Percentiles rank a stretch among this genome's conserved stretches.
Conservation (phyloP, 495 filamentous ascomycete genomes). For the Penicillium fimorum region DNA sequence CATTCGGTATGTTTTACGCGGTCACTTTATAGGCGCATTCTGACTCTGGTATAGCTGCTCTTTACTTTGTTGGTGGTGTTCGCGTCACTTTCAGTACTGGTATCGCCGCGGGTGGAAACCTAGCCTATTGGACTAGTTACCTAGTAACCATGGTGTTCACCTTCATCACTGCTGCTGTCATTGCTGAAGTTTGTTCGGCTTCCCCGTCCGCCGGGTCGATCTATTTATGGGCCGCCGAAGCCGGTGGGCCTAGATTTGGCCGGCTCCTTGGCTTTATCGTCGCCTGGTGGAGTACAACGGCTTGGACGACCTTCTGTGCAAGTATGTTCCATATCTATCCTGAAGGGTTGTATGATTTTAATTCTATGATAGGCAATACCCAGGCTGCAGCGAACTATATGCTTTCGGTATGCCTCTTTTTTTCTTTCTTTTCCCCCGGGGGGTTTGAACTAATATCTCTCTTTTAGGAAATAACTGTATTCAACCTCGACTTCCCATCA, state of each 20-base stretch:
- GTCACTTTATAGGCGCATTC: background rate
- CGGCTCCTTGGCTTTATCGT: conserved; percentile 54
- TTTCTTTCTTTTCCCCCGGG: background rate
- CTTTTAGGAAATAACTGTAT: conserved; percentile 51
- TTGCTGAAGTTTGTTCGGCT: conserved; percentile 57
- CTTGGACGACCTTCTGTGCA: conserved; percentile 58
- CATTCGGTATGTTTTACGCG: conserved; percentile 44
- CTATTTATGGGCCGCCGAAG: conserved; percentile 57
- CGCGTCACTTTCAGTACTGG: conserved; percentile 56
- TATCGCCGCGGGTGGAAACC: conserved; percentile 55
- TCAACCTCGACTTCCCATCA: conserved; percentile 48
- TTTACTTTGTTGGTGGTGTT: conserved; percentile 57
- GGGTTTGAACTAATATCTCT: background rate
- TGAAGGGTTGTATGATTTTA: background rate
- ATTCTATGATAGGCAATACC: conserved; percentile 38
- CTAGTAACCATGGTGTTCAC: conserved; percentile 55
- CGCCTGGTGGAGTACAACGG: conserved; percentile 60
- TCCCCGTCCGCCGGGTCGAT: conserved; percentile 56
- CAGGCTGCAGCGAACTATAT: conserved; percentile 55
- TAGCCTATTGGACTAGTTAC: conserved; percentile 60
- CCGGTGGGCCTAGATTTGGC: conserved; percentile 52
- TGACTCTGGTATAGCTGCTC: conserved; percentile 38
- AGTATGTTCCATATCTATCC: conserved; percentile 19
- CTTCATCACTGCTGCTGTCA: conserved; percentile 55
- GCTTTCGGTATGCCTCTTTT: conserved; percentile 41